These are phyloP conservation scores for Cardiospermum halicacabum DNA, from an alignment of 345 rosid species.

Conservation along the genomic window DNA sequence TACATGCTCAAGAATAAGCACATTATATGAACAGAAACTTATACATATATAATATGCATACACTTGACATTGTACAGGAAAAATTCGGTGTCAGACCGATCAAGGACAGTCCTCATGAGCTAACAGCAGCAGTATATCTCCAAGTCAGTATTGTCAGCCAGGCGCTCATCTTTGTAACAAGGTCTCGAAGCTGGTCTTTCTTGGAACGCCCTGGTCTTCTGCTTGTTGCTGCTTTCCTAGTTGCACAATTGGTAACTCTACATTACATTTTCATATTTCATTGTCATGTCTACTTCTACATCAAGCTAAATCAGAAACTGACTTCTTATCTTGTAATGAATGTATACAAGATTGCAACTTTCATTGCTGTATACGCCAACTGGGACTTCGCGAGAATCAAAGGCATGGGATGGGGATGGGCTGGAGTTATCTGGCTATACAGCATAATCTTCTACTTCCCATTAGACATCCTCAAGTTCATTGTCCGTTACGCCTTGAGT, in stretches of 20 bases:
- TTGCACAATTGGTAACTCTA: slow-evolving; percentile 77
- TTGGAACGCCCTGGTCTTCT: slow-evolving; percentile 81
- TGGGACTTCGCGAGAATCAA: slow-evolving; percentile 63
- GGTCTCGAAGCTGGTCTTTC: slow-evolving; percentile 90
- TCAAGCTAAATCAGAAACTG: background rate
- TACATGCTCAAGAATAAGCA: background rate
- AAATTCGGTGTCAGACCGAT: slow-evolving; percentile 69
- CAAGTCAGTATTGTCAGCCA: slow-evolving; percentile 96
- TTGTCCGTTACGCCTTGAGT: slow-evolving; percentile 55
- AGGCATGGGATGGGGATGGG: slow-evolving; percentile 96
- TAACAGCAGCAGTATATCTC: slow-evolving; percentile 79
- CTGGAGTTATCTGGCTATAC: slow-evolving; percentile 87
- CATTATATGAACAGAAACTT: background rate
- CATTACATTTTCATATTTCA: background rate
- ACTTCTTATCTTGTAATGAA: background rate
- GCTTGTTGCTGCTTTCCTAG: slow-evolving; percentile 54
- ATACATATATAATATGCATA: background rate
- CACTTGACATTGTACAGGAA: slow-evolving; percentile 35
- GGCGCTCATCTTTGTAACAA: slow-evolving; percentile 94
- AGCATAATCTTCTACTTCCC: slow-evolving; percentile 73
- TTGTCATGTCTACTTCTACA: background rate
- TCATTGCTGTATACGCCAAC: slow-evolving; percentile 73
- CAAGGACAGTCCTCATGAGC: slow-evolving; percentile 39
- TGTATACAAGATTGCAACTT: slow-evolving; percentile 55
- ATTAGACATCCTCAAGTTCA: slow-evolving; percentile 70